Base-by-base conservation (phyloP, 495 filamentous ascomycete species). In the Tuber magnatum region DNA sequence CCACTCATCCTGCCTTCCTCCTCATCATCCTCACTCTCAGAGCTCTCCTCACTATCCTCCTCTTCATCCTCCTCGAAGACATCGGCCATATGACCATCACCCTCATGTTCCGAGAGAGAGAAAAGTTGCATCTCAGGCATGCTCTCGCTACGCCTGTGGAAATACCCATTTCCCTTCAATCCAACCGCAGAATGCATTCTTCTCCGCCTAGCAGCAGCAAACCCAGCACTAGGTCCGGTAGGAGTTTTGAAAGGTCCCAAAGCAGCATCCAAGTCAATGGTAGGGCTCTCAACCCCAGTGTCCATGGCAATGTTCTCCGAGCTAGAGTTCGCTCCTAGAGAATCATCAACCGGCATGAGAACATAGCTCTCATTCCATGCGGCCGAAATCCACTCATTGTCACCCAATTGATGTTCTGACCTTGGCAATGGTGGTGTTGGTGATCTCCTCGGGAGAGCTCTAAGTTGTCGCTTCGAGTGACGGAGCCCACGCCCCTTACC, bases 31-130 rank as follows among this genome's bases (percentile, higher is more conserved):
- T 82, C 77, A 16, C 84, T 81, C 16, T 83, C 81, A 39, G 73
- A 74, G 9, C 85, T 85, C 61, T 85, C 82, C n/a, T 81, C 83
- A 70, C 82, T 80, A 8, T 89, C 89, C 74, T 97, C 92, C 77
- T 96, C 94, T 78, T 97, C 95, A 72, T 99, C 95, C 83, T 97
- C 95, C 82, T 97, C 93, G 76, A 97, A 97, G 8, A 97, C 95
- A 83, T 97, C 95, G 22, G 86, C 86, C 80, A 87, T 86, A 32
- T 91, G 77, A 44, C 91, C 87, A 93, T 90, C 7, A 89, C 90
- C 0, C 89, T 90, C 79, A 87, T 90, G 82, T 87, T 91, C 69
- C 86, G 89, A 70, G 89, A 86, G 61, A 86, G 86, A 93, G 78
- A 97, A 93, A 10, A 93, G 90, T 68, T 89, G 90, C 87, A 97